Percentiles rank a stretch among this genome's conserved stretches.
phyloP scores from a whole-genome alignment of 257 asterid genomes.

The Echites panduratus region DNA sequence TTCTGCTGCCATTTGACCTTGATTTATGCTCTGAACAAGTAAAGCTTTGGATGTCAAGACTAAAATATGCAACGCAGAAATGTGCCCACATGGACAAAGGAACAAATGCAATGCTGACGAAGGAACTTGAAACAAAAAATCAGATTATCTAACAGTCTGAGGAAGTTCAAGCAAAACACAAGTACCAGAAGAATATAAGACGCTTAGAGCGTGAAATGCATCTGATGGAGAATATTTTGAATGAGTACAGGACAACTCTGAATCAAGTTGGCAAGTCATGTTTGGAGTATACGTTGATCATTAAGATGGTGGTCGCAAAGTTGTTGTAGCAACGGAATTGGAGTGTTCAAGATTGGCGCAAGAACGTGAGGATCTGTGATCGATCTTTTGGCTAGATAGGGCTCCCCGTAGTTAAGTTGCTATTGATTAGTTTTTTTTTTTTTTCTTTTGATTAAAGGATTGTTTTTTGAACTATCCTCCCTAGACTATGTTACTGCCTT shows the following conservation, averaged over 20 bases:
- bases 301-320: conserved; percentile 12
- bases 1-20: conserved; percentile 8
- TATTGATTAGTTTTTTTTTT: too few relatives aligned
- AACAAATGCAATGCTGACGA: background rate
- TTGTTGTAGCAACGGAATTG: conserved; percentile 3
- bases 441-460: too few relatives aligned
- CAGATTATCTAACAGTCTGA: background rate
- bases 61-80: background rate
- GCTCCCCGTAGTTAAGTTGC: background rate
- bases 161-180: background rate
- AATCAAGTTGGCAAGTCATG: background rate
- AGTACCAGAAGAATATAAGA: background rate
- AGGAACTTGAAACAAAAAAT: conserved; percentile 4
- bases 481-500: background rate
- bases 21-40: conserved; percentile 1
- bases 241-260: conserved; percentile 7
- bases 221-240: background rate
- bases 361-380: background rate
- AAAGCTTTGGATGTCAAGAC: conserved; percentile 9
- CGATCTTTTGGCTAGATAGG: background rate
- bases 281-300: conserved; percentile 10
- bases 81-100: background rate
- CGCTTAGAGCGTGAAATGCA: conserved; percentile 4
- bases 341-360: background rate
- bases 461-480: too few relatives aligned